These are phyloP conservation scores for Nyssa sinensis DNA, from an alignment of 148 eudicot species.

Conservation along the genomic window DNA sequence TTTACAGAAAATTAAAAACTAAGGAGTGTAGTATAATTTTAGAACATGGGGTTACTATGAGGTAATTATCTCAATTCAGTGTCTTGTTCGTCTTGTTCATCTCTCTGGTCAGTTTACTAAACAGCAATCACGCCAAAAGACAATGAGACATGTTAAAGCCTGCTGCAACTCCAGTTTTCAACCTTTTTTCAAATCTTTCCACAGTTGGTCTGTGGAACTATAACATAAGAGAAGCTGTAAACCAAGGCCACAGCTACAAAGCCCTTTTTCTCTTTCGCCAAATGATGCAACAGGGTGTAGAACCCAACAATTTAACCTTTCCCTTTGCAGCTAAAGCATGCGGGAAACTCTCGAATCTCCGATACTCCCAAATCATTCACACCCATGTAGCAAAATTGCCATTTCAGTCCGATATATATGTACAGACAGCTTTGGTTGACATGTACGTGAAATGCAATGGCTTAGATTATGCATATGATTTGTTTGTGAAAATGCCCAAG, in stretches of 20 bases:
- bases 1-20: too few species aligned
- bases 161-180: constrained; percentile 4
- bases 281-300: constrained; percentile 33
- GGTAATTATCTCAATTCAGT: too few species aligned
- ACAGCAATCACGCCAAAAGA: neutral
- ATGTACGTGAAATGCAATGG: constrained; percentile 52
- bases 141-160: constrained; percentile 32
- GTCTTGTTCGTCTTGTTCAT: too few species aligned
- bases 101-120: too few species aligned
- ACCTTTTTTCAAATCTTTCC: constrained; percentile 18
- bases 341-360: constrained; percentile 33
- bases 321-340: constrained; percentile 66
- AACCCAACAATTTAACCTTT: constrained; percentile 50
- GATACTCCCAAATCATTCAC: constrained; percentile 40
- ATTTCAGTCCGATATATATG: constrained; percentile 35
- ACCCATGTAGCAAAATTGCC: constrained; percentile 50
- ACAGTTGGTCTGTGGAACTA: constrained; percentile 42
- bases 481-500: constrained; percentile 53
- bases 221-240: constrained; percentile 44
- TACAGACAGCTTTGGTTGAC: constrained; percentile 54
- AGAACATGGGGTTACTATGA: too few species aligned
- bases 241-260: constrained; percentile 32
- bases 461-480: constrained; percentile 30
- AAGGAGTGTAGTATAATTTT: too few species aligned
- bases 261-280: constrained; percentile 44